Percentiles rank a stretch among this genome's conserved stretches.
Evolutionary conservation across 352 stramenopile genomes (phyloP).

Genomic region (Elongisporangium anandrum): DNA sequence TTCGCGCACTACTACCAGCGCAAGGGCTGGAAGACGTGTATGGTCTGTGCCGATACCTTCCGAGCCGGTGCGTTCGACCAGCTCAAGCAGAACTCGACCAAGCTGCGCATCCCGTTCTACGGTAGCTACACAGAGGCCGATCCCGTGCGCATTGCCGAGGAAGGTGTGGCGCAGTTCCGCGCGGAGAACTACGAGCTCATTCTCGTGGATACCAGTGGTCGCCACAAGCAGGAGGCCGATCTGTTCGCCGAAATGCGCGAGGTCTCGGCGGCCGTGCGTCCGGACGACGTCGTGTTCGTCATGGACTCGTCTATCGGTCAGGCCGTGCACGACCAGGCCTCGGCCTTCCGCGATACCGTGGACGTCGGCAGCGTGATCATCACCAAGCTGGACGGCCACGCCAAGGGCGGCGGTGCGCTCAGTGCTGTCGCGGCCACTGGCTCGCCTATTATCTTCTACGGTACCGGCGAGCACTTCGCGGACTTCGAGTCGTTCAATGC

Average conservation of each 20-base stretch:
- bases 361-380: constrained; percentile 98
- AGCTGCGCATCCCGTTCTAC: constrained; percentile 98
- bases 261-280: constrained; percentile 93
- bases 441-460: constrained; percentile 98
- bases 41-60: constrained; percentile 99
- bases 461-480: constrained; percentile 97
- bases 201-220: constrained; percentile 98
- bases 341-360: constrained; percentile 94
- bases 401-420: constrained; percentile 97
- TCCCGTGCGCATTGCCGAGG: constrained; percentile 96
- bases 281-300: constrained; percentile 98
- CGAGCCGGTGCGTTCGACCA: constrained; percentile 98
- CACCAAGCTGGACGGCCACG: constrained; percentile 99
- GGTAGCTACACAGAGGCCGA: constrained; percentile 98
- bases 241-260: constrained; percentile 99
- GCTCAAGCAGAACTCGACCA: constrained; percentile 99
- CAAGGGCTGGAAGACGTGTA: constrained; percentile 97
- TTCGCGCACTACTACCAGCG: constrained; percentile 98
- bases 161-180: constrained; percentile 96
- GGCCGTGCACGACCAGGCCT: constrained; percentile 96
- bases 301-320: constrained; percentile 99
- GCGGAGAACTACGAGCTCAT: constrained; percentile 98
- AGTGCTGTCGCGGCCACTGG: constrained; percentile 97
- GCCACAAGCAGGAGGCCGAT: constrained; percentile 97
- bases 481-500: constrained; percentile 98